phyloP scores from a whole-genome alignment of 148 eudicot genomes.

The Simmondsia chinensis region DNA sequence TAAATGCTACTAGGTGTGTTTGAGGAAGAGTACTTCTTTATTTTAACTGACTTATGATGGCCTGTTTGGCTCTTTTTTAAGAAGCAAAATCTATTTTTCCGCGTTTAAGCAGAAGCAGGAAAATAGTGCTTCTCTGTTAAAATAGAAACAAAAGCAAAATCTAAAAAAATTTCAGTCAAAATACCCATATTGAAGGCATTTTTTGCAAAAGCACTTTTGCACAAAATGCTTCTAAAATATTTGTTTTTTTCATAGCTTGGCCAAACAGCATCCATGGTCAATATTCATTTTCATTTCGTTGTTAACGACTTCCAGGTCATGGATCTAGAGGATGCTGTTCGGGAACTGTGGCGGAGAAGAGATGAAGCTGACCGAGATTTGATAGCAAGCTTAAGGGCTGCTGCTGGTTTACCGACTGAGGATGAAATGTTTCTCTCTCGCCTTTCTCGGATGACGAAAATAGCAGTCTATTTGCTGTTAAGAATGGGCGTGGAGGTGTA shows the following conservation, averaged over 20 bases:
- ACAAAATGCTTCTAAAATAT: no score
- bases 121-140: no score
- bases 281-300: no score
- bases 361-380: conserved; percentile 73
- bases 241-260: no score
- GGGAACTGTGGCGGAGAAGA: conserved; percentile 89
- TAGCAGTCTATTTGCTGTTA: conserved; percentile 30
- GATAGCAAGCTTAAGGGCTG: conserved; percentile 79
- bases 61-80: not conserved
- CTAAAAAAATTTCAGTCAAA: no score
- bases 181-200: no score
- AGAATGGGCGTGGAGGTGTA: conserved; percentile 53
- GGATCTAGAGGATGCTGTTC: conserved; percentile 91
- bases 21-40: not conserved
- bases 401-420: conserved; percentile 89
- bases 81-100: no score
- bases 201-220: not conserved
- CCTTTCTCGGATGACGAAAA: conserved; percentile 98
- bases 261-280: no score
- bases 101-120: no score
- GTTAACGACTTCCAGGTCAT: conserved; percentile 30
- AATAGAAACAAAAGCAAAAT: no score
- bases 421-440: conserved; percentile 84
- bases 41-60: not conserved
- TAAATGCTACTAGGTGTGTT: conserved; percentile 75